Conservation (phyloP, 495 filamentous ascomycete genomes). For the Aspergillus hancockii region DNA sequence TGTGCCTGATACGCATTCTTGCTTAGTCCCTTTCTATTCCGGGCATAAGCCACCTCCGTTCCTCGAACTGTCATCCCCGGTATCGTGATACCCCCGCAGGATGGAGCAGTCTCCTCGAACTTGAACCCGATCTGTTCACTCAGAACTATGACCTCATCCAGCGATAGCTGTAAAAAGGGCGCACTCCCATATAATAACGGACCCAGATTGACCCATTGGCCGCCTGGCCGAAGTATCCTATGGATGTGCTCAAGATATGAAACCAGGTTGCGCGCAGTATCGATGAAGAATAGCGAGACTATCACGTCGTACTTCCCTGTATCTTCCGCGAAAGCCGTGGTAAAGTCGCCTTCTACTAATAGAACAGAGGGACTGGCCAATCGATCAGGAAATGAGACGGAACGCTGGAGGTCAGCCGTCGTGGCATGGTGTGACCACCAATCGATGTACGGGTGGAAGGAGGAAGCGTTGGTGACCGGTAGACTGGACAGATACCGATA, state of each 20-base stretch:
- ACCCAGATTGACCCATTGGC: slow-evolving; percentile 49
- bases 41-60: slow-evolving; percentile 23
- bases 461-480: slow-evolving; percentile 5
- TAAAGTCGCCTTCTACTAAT: slow-evolving; percentile 48
- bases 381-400: slow-evolving; percentile 36
- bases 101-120: slow-evolving; percentile 17
- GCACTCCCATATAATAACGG: slow-evolving; percentile 35
- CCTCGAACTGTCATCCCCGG: slow-evolving; percentile 12
- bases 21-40: slow-evolving; percentile 25
- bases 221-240: slow-evolving; percentile 36
- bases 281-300: slow-evolving; percentile 53
- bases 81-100: slow-evolving; percentile 15
- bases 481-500: slow-evolving; percentile 31
- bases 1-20: slow-evolving; percentile 30
- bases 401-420: slow-evolving; percentile 38
- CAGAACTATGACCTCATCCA: slow-evolving; percentile 25
- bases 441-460: slow-evolving; percentile 45
- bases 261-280: slow-evolving; percentile 48
- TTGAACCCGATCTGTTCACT: slow-evolving; percentile 19
- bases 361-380: slow-evolving; percentile 19
- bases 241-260: slow-evolving; percentile 45
- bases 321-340: slow-evolving; percentile 21
- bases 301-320: slow-evolving; percentile 36
- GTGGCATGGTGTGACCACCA: slow-evolving; percentile 47
- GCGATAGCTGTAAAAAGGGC: slow-evolving; percentile 27